Evolutionary conservation across 2,329 filamentous ascomycete genomes (phyloP).

Genomic region (Colletotrichum brevisporum): DNA sequence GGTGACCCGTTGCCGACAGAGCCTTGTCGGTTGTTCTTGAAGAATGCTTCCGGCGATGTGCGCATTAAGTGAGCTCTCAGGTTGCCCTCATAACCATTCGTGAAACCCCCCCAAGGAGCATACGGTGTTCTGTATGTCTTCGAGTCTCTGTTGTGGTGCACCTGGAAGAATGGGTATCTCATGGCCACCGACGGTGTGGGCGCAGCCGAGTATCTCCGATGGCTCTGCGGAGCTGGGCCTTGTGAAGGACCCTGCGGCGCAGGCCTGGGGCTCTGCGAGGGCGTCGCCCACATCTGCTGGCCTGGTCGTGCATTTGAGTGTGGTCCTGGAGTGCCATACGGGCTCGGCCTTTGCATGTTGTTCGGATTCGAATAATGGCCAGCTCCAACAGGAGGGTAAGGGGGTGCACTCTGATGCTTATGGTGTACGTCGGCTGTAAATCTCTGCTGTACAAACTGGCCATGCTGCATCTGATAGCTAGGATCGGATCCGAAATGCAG

Average conservation of each 20-base stretch:
- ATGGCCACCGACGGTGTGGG: constrained; percentile 57
- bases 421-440: constrained; percentile 42
- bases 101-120: constrained; percentile 69
- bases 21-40: constrained; percentile 42
- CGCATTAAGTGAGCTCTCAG: constrained; percentile 60
- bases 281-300: constrained; percentile 30
- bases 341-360: constrained; percentile 20
- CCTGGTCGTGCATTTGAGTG: constrained; percentile 14
- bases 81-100: constrained; percentile 72
- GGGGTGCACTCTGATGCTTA: constrained; percentile 11
- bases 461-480: constrained; percentile 43
- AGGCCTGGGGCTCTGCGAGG: constrained; percentile 18
- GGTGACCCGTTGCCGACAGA: constrained; percentile 40
- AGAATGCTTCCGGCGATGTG: constrained; percentile 54
- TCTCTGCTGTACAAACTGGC: constrained; percentile 45
- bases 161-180: constrained; percentile 72
- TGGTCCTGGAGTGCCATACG: constrained; percentile 24
- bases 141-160: constrained; percentile 71
- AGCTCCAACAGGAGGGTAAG: background rate
- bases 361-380: constrained; percentile 13
- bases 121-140: constrained; percentile 73
- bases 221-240: constrained; percentile 35
- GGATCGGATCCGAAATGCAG: constrained; percentile 48
- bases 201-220: constrained; percentile 39
- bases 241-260: constrained; percentile 3